These are phyloP conservation scores for Starmerella floricola DNA, from an alignment of 805 yeast species.

Conservation along the genomic window DNA sequence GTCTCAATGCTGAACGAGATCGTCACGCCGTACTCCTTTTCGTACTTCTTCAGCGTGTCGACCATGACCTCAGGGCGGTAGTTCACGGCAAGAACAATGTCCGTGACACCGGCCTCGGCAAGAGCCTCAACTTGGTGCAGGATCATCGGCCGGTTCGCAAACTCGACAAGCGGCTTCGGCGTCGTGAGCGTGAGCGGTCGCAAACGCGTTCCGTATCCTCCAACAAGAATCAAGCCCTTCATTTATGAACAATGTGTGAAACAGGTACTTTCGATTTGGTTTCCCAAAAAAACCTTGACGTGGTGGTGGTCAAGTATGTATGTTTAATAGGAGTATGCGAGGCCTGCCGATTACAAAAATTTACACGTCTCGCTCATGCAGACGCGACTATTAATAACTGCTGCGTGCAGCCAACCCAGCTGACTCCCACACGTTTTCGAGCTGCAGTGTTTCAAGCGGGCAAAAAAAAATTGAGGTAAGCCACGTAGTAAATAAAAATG, in stretches of 20 bases:
- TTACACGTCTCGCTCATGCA: conserved; percentile 12
- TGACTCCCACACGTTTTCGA: too few relatives aligned
- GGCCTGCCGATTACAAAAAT: conserved; percentile 9
- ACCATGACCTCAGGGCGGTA: conserved; percentile 99
- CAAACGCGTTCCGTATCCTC: conserved; percentile 99
- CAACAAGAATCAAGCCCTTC: conserved; percentile 97
- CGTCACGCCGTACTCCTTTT: conserved; percentile 81
- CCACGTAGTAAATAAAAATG: too few relatives aligned
- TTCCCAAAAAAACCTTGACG: too few relatives aligned
- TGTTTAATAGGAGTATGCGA: background rate
- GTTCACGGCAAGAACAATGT: conserved; percentile 95
- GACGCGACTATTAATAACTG: conserved; percentile 17
- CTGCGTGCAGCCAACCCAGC: background rate
- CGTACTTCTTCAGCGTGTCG: conserved; percentile 84
- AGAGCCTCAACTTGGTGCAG: conserved; percentile 96
- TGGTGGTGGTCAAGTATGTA: too few relatives aligned
- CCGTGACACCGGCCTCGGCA: conserved; percentile 97
- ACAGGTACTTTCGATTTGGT: background rate
- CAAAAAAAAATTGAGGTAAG: too few relatives aligned
- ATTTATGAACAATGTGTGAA: conserved; percentile 25
- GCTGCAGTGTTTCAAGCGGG: too few relatives aligned
- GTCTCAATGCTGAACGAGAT: conserved; percentile 97
- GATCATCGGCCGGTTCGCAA: conserved; percentile 98
- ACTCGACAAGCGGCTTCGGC: conserved; percentile 95
- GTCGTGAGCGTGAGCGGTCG: conserved; percentile 93